Evolutionary conservation across 1,284 basidiomycete species (phyloP), one percentile per base, ranked within the genome.

Genomic region (Papiliotrema flavescens): DNA sequence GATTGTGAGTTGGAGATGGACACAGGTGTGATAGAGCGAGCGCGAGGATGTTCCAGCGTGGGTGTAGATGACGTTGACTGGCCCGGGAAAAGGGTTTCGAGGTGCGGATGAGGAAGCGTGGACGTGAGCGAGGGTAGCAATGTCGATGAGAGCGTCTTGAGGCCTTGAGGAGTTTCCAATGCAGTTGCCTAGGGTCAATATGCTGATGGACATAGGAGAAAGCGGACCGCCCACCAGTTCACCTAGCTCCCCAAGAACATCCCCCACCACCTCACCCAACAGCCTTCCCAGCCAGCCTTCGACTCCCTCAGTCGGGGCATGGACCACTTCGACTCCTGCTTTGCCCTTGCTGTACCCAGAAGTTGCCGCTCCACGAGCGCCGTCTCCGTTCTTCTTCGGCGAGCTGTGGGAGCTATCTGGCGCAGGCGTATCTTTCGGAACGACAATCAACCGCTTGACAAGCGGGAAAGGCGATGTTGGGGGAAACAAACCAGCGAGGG

Each of bases 221-320:
- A 41, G 15, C 19, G 19, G 14, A 24, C 20, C 9, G 62, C 75
- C 48, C 50, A 76, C 76, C 79, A 93, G 74, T 41, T 83, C 82
- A 34, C 89, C 87, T 60, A 95, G 86, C 70, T 90, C 89, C 34
- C 84, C 83, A 28, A 95, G 79, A 44, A 94, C 84, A 58, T 87
- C 84, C 34, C 90, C 90, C 60, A 90, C 90, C 19, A 94, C 77
- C 66, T 90, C 89, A 15, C 89, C 89, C 45, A 95, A 76, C 26
- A 94, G 76, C n/a, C 88, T 89, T 28, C 87, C 86, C 49, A 94
- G 81, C 73, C 91, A 91, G 34, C 47, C 54, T 17, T 73, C 73
- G 0, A 52, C 59, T 0, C 66, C 66, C 3, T 73, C 66, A 2
- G 19, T 1, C 1, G 71, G 69, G 8, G 67, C 71, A 46, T 57